Evolutionary conservation across 805 yeast species (phyloP).

Genomic region (Spathaspora passalidarum): DNA sequence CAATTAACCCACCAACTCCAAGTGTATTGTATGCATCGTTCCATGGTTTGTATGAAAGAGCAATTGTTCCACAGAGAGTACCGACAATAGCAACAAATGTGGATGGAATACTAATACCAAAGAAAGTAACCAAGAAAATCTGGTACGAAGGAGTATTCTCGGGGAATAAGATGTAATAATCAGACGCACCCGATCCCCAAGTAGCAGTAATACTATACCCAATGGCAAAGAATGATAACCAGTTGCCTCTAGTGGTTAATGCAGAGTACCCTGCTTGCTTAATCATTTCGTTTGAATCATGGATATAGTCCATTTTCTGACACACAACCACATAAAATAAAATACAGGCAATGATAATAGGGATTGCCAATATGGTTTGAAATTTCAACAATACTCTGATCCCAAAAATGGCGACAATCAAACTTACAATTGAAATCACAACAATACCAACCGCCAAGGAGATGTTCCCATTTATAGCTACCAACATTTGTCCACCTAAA

Average conservation of each 20-base stretch:
- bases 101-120: constrained; percentile 28
- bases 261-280: constrained; percentile 11
- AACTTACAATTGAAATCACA: constrained; percentile 22
- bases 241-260: constrained; percentile 25
- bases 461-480: constrained; percentile 20
- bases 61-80: constrained; percentile 28
- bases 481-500: constrained; percentile 33
- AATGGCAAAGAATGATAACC: constrained; percentile 33
- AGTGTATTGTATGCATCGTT: constrained; percentile 21
- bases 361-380: constrained; percentile 27
- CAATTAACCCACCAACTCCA: constrained; percentile 34
- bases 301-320: constrained; percentile 17
- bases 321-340: constrained; percentile 31
- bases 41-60: constrained; percentile 32
- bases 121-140: constrained; percentile 25
- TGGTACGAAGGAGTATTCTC: constrained; percentile 23
- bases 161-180: constrained; percentile 32
- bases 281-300: constrained; percentile 19
- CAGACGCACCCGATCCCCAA: constrained; percentile 36
- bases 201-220: constrained; percentile 35
- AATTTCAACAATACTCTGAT: constrained; percentile 27
- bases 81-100: constrained; percentile 33
- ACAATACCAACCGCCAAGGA: constrained; percentile 31
- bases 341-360: constrained; percentile 26
- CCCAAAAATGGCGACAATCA: constrained; percentile 31